phyloP scores from a whole-genome alignment of 305 asterid genomes.

The Fraxinus platypoda region DNA sequence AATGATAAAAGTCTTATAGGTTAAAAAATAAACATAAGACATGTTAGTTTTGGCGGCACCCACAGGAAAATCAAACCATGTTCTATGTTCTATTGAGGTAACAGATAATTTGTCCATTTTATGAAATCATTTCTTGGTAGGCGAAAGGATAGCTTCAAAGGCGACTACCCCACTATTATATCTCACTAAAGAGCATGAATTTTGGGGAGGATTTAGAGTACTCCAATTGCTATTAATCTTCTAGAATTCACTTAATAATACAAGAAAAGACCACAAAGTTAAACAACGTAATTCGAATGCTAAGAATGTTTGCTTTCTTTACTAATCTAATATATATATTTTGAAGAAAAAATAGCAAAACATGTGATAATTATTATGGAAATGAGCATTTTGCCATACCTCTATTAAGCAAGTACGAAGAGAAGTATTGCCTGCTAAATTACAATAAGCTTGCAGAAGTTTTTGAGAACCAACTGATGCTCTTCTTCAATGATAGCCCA shows the following conservation, averaged over 20 bases:
- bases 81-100: conserved; percentile 36
- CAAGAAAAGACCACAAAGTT: not conserved
- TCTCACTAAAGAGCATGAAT: conserved; percentile 18
- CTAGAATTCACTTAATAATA: not conserved
- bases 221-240: not conserved
- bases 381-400: conserved; percentile 34
- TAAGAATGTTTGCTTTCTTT: not conserved
- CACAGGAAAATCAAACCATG: conserved; percentile 49
- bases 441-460: conserved; percentile 36
- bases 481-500: not conserved
- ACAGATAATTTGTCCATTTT: conserved; percentile 54
- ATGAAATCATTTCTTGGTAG: conserved; percentile 17
- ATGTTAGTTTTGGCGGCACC: conserved; percentile 52
- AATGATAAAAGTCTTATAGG: conserved; percentile 17
- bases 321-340: not conserved
- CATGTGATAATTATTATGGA: not conserved
- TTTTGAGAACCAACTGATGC: conserved; percentile 62
- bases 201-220: not conserved
- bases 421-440: conserved; percentile 40
- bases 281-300: too few species aligned
- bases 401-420: conserved; percentile 50
- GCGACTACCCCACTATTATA: conserved; percentile 14
- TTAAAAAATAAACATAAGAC: conserved; percentile 41
- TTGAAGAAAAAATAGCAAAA: not conserved
- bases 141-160: conserved; percentile 22